Base-by-base conservation (phyloP, 2,329 filamentous ascomycete genomes). In the Talaromyces sp. region DNA sequence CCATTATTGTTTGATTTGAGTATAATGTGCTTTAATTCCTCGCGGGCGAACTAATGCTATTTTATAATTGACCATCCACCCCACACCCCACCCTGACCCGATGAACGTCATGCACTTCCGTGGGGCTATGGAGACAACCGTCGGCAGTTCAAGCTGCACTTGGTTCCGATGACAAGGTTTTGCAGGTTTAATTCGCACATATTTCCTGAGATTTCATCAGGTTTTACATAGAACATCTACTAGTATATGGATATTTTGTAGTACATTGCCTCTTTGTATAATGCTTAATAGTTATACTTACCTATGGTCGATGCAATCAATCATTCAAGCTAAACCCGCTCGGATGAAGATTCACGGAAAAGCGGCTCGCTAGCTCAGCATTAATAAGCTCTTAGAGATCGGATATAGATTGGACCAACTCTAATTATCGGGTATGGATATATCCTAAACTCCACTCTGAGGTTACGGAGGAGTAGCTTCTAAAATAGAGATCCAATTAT, bases 1-100 rank as follows among this genome's bases (percentile, higher is more conserved):
- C 75, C 80, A 83, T 81, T 49, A 27, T 35, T 52, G 19, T 47
- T 3, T 20, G 16, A 16, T 33, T 47, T 37, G 36, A 5, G 44
- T 39, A 24, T 27, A 37, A 8, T 27, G 17, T 20, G 35, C 14
- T 7, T 17, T 5, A 9, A 11, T 7, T 27, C 17, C 41, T 40
- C 16, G 2, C 13, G 35, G 19, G 40, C 22, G 24, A 22, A 50
- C 27, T 47, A 51, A 48, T 48, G 48, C 17, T 32, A 40, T 54
- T 50, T 59, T 63, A 62, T 62, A 58, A 43, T 49, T 24, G 13
- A 27, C 5, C 50, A 30, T 41, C 35, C 24, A 37, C 51, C 55
- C 55, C 49, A 54, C 47, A 56, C 54, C 56, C 56, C 58, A 52
- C 60, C 44, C 16, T 30, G 19, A 53, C 51, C 33, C 39, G 41